Evolutionary conservation across 257 asterid genomes (phyloP).

Genomic region (Sherardia arvensis): DNA sequence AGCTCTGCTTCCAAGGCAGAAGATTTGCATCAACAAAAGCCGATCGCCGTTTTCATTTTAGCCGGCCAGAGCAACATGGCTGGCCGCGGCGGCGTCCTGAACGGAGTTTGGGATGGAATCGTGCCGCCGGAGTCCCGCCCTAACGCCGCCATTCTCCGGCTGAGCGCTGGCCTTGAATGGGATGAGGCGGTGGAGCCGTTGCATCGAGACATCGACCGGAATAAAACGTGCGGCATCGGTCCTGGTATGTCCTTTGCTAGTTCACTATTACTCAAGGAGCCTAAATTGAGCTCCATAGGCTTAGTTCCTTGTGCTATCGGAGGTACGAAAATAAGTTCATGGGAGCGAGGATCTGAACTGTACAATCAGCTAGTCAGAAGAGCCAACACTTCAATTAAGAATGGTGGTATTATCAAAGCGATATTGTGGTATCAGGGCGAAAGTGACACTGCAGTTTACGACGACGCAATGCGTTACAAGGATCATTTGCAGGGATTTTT

Average conservation of each 20-base stretch:
- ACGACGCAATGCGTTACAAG: constrained; percentile 21
- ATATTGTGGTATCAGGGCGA: constrained; percentile 43
- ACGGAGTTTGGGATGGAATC: constrained; percentile 45
- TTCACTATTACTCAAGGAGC: constrained; percentile 6
- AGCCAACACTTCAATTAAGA: constrained; percentile 9
- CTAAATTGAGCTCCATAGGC: constrained; percentile 14
- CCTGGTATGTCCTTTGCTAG: constrained; percentile 34
- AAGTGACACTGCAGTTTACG: constrained; percentile 8
- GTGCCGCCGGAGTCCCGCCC: constrained; percentile 40
- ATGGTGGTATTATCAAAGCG: constrained; percentile 16
- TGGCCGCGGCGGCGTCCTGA: constrained; percentile 61
- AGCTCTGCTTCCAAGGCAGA: not conserved
- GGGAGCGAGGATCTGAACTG: constrained; percentile 20
- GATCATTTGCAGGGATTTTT: constrained; percentile 20
- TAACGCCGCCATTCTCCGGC: constrained; percentile 20
- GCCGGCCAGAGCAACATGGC: constrained; percentile 96
- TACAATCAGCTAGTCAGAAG: constrained; percentile 26
- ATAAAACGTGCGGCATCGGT: constrained; percentile 24
- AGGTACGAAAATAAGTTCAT: constrained; percentile 25
- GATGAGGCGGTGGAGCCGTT: constrained; percentile 31
- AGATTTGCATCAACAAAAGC: not conserved
- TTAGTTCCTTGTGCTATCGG: constrained; percentile 37
- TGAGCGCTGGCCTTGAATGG: constrained; percentile 19
- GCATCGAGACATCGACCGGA: constrained; percentile 29
- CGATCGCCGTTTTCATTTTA: constrained; percentile 41